phyloP scores from a whole-genome alignment of 371 early-diverging fungal genomes.

The Apophysomyces trapeziformis region DNA sequence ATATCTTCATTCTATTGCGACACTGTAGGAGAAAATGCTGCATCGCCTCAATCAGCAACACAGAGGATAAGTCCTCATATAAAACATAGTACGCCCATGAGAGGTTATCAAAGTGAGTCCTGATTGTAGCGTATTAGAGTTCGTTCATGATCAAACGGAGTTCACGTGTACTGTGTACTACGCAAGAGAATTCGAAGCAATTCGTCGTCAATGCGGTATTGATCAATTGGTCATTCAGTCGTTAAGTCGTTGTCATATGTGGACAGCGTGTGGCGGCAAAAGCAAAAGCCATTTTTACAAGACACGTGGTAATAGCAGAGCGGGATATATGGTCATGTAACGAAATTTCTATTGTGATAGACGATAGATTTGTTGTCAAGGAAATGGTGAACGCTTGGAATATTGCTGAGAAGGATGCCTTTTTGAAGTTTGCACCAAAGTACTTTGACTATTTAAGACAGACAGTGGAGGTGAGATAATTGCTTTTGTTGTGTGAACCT shows the following conservation, averaged over 20 bases:
- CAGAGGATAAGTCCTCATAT: conserved; percentile 38
- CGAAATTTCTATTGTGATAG: conserved; percentile 34
- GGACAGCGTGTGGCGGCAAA: conserved; percentile 87
- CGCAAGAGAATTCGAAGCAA: conserved; percentile 84
- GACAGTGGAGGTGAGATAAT: conserved; percentile 38
- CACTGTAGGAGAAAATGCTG: neutral
- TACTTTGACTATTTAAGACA: conserved; percentile 89
- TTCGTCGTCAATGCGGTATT: conserved; percentile 80
- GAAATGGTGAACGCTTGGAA: conserved; percentile 79
- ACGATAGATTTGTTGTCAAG: conserved; percentile 88
- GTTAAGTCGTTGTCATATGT: conserved; percentile 77
- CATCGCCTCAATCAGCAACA: neutral
- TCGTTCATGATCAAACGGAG: conserved; percentile 70
- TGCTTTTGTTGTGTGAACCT: conserved; percentile 19
- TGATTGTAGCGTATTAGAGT: conserved; percentile 46
- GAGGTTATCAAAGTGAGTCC: neutral
- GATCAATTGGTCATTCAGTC: conserved; percentile 79
- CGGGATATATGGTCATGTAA: too few species aligned
- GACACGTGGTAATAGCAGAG: conserved; percentile 51
- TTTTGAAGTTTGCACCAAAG: conserved; percentile 87
- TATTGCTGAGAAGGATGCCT: conserved; percentile 83
- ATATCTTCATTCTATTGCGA: conserved; percentile 31
- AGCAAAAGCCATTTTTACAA: conserved; percentile 67
- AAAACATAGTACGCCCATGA: conserved; percentile 39
- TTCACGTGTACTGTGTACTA: conserved; percentile 86